These are phyloP conservation scores for Bipolaris victoriae DNA, from an alignment of 2,329 filamentous ascomycete genomes.

Conservation along the genomic window DNA sequence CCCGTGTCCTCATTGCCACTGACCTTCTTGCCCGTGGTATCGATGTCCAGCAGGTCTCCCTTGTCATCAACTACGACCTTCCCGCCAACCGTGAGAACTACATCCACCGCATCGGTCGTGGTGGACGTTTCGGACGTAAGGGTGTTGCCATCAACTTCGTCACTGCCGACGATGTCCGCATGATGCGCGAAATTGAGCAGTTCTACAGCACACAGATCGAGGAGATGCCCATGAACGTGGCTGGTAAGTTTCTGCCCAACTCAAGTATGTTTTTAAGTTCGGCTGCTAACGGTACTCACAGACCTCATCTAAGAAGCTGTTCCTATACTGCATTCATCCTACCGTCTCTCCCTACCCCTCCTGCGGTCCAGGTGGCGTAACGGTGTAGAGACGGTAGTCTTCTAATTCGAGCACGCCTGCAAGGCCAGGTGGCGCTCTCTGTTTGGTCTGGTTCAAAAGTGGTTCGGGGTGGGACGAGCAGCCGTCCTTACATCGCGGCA, in stretches of 20 bases:
- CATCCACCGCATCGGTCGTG: slow-evolving; percentile 99
- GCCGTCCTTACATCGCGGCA: slow-evolving; percentile 46
- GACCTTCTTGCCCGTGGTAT: slow-evolving; percentile 99
- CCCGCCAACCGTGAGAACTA: slow-evolving; percentile 99
- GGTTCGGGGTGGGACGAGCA: slow-evolving; percentile 40
- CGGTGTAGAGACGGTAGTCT: slow-evolving; percentile 35
- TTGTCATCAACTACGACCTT: slow-evolving; percentile 99
- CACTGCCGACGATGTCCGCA: slow-evolving; percentile 97
- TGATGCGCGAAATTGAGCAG: slow-evolving; percentile 99
- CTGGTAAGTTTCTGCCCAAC: slow-evolving; percentile 56
- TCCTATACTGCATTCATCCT: slow-evolving; percentile 29
- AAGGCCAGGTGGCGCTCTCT: slow-evolving; percentile 37
- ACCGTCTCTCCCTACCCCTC: slow-evolving; percentile 32
- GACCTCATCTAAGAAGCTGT: slow-evolving; percentile 50
- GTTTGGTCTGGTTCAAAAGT: slow-evolving; percentile 45
- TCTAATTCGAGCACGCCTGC: slow-evolving; percentile 44
- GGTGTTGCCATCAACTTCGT: slow-evolving; percentile 99
- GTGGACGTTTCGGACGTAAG: slow-evolving; percentile 99
- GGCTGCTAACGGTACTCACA: slow-evolving; percentile 24
- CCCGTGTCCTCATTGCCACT: slow-evolving; percentile 97
- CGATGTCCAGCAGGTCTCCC: slow-evolving; percentile 98
- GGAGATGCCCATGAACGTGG: slow-evolving; percentile 98
- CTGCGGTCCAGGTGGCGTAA: slow-evolving; percentile 33
- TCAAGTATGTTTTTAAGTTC: neutral
- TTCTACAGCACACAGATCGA: slow-evolving; percentile 99